Evolutionary conservation across 495 filamentous ascomycete genomes (phyloP).

Genomic region (Schizothecium vesticola): DNA sequence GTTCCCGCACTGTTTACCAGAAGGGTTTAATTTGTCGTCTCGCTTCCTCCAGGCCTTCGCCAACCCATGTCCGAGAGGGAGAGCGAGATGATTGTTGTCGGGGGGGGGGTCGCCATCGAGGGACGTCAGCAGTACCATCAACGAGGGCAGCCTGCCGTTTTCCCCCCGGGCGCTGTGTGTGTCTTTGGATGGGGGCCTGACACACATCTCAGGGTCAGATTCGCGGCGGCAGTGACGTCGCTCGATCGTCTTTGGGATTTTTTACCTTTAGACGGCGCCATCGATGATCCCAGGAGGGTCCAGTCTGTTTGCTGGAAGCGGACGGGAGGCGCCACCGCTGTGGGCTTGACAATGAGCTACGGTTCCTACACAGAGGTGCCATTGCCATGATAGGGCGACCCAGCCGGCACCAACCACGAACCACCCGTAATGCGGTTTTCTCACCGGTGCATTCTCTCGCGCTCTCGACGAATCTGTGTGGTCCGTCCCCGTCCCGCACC

Average conservation of each 20-base stretch:
- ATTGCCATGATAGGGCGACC: slow-evolving; percentile 13
- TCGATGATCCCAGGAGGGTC: slow-evolving; percentile 11
- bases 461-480: background rate
- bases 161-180: background rate
- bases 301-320: slow-evolving; percentile 15
- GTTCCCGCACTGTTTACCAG: background rate
- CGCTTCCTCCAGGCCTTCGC: slow-evolving; percentile 3
- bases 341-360: slow-evolving; percentile 6
- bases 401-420: slow-evolving; percentile 1
- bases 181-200: background rate
- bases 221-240: background rate
- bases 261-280: slow-evolving; percentile 6
- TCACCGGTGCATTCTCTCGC: background rate
- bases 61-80: slow-evolving; percentile 9
- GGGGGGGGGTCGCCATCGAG: background rate
- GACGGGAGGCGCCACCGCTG: slow-evolving; percentile 20
- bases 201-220: background rate
- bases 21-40: slow-evolving; percentile 4
- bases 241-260: background rate
- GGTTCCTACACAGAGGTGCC: slow-evolving; percentile 6
- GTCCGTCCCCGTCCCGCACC: background rate
- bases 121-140: background rate
- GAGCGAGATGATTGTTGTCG: background rate
- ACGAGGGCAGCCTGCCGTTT: background rate
- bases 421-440: background rate